These are phyloP conservation scores for Closterium sp. DNA, from an alignment of 139 green algal genomes.

Conservation along the genomic window DNA sequence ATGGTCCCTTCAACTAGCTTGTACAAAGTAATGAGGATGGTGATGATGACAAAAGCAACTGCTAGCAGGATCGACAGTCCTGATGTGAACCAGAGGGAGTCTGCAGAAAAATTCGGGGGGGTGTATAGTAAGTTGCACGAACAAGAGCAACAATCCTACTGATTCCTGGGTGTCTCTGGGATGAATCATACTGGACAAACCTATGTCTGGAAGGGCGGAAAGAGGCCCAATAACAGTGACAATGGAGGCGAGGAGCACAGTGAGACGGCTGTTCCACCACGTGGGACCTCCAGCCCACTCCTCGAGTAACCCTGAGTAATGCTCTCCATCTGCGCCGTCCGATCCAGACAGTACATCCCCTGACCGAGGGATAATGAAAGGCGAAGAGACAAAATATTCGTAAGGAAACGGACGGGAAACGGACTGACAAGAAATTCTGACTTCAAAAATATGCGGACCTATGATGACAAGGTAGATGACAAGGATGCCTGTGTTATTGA, in stretches of 20 bases:
- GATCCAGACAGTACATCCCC: conserved; percentile 31
- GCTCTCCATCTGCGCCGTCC: neutral
- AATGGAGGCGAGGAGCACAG: neutral
- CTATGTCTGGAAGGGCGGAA: neutral
- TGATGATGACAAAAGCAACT: conserved; percentile 33
- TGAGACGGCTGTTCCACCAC: conserved; percentile 28
- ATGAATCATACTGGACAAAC: neutral
- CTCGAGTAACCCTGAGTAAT: conserved; percentile 31
- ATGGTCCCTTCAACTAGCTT: conserved; percentile 11
- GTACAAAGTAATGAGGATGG: conserved; percentile 10
- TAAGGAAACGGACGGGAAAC: neutral
- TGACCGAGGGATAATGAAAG: neutral
- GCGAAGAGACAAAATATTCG: neutral
- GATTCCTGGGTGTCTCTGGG: neutral
- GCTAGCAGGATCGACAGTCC: conserved; percentile 20
- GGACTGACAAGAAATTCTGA: neutral
- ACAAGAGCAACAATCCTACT: neutral
- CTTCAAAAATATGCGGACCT: neutral
- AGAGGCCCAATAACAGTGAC: neutral
- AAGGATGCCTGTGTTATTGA: conserved; percentile 39
- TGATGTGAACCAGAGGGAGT: conserved; percentile 33
- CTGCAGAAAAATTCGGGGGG: neutral
- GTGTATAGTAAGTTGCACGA: neutral
- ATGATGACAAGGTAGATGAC: conserved; percentile 41
- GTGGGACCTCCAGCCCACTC: conserved; percentile 31